These are phyloP conservation scores for Pelargonium australe DNA, from an alignment of 441 rosid genomes.

Conservation along the genomic window DNA sequence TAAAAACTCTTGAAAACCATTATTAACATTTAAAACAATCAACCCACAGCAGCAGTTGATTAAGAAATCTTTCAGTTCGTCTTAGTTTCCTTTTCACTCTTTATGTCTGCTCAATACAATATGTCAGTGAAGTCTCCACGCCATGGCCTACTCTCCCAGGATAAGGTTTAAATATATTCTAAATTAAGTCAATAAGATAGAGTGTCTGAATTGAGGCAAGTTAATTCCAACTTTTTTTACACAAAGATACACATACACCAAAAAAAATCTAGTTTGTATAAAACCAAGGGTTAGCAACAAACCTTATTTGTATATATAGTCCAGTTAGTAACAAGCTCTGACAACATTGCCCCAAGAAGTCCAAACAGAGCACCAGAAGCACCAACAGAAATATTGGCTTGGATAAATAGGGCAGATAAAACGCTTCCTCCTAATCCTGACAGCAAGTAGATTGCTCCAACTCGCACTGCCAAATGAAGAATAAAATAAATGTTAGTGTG, in stretches of 20 bases:
- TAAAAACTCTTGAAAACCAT: background rate
- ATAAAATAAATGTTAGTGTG: slow-evolving; percentile 5
- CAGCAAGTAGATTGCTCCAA: slow-evolving; percentile 61
- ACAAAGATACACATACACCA: background rate
- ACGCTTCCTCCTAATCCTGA: slow-evolving; percentile 84
- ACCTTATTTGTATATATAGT: slow-evolving; percentile 82
- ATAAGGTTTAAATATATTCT: background rate
- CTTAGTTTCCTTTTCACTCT: background rate
- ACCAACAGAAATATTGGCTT: slow-evolving; percentile 63
- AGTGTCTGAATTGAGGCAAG: no score
- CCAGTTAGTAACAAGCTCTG: slow-evolving; percentile 93
- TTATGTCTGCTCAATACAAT: background rate
- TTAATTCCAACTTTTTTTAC: background rate
- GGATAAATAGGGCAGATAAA: slow-evolving; percentile 64
- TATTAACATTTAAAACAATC: background rate
- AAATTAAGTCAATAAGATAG: no score
- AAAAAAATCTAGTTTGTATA: background rate
- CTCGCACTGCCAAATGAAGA: slow-evolving; percentile 43
- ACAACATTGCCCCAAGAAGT: slow-evolving; percentile 86
- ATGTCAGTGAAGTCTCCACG: background rate
- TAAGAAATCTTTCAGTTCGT: background rate
- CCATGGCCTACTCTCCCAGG: background rate
- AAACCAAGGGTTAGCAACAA: slow-evolving; percentile 9
- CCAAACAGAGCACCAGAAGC: slow-evolving; percentile 96
- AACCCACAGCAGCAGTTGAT: background rate